A percentile compares a stretch with the other conserved stretches of the same genome.
phyloP scores from a whole-genome alignment of 2,329 filamentous ascomycete species.

The Lasiodiplodia gonubiensis region DNA sequence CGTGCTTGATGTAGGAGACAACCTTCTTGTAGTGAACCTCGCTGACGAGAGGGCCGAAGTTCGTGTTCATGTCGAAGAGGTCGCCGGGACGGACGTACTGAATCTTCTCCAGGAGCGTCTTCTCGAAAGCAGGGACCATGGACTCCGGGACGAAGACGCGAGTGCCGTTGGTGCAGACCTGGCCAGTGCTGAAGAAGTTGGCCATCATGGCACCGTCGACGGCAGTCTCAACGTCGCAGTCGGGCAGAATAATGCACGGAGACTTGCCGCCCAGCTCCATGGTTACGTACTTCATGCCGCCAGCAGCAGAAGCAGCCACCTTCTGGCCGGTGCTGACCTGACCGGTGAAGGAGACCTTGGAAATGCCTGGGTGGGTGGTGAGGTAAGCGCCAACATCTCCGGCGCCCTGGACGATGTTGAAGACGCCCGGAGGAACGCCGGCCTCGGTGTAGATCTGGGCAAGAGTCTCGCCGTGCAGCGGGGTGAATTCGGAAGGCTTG shows the following conservation, averaged over 20 bases:
- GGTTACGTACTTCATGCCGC: constrained; percentile 86
- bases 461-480: constrained; percentile 77
- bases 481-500: constrained; percentile 87
- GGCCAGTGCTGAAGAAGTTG: constrained; percentile 89
- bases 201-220: constrained; percentile 91
- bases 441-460: constrained; percentile 80
- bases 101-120: constrained; percentile 72
- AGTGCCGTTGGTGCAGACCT: constrained; percentile 93
- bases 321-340: constrained; percentile 84
- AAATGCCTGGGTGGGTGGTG: constrained; percentile 72
- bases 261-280: constrained; percentile 93
- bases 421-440: constrained; percentile 78
- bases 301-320: constrained; percentile 76
- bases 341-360: constrained; percentile 89
- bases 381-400: constrained; percentile 78
- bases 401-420: constrained; percentile 73
- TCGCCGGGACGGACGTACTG: constrained; percentile 72
- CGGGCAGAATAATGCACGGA: constrained; percentile 78
- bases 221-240: constrained; percentile 78
- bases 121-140: constrained; percentile 72
- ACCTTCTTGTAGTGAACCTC: constrained; percentile 78
- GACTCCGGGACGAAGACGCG: constrained; percentile 77
- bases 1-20: constrained; percentile 74
- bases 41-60: constrained; percentile 84
- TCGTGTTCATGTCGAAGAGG: constrained; percentile 73